These are phyloP conservation scores for Colletotrichum zoysiae DNA, from an alignment of 2,329 filamentous ascomycete species.

Conservation along the genomic window DNA sequence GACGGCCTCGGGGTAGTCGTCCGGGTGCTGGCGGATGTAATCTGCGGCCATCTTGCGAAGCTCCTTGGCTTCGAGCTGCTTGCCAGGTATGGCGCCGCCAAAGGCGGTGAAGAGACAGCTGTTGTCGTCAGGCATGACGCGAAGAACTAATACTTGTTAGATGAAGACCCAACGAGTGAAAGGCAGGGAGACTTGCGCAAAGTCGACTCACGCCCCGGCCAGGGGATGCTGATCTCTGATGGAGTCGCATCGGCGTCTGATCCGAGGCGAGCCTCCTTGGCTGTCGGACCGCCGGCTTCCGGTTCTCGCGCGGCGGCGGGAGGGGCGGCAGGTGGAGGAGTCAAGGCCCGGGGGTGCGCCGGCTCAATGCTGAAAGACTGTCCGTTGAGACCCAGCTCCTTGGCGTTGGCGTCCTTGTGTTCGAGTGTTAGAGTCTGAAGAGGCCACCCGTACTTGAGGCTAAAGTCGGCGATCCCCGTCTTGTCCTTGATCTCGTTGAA, in stretches of 20 bases:
- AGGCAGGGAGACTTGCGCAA: slow-evolving; percentile 55
- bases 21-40: slow-evolving; percentile 79
- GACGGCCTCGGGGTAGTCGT: slow-evolving; percentile 80
- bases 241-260: slow-evolving; percentile 21
- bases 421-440: slow-evolving; percentile 76
- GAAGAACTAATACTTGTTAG: slow-evolving; percentile 72
- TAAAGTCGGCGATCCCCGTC: slow-evolving; percentile 75
- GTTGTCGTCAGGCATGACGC: slow-evolving; percentile 98
- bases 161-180: slow-evolving; percentile 49
- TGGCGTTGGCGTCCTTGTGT: slow-evolving; percentile 61
- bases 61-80: slow-evolving; percentile 60
- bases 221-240: slow-evolving; percentile 55
- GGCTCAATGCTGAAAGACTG: slow-evolving; percentile 66
- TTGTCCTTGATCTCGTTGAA: slow-evolving; percentile 71
- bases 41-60: slow-evolving; percentile 83
- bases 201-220: slow-evolving; percentile 64
- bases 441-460: slow-evolving; percentile 88
- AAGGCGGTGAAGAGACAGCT: slow-evolving; percentile 94
- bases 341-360: slow-evolving; percentile 18
- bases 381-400: slow-evolving; percentile 61
- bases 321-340: slow-evolving; percentile 39
- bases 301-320: slow-evolving; percentile 24
- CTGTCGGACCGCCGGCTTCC: slow-evolving; percentile 14
- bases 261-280: slow-evolving; percentile 13
- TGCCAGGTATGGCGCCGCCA: slow-evolving; percentile 78